phyloP scores from a whole-genome alignment of 306 rosid species.

The Vigna mungo region DNA sequence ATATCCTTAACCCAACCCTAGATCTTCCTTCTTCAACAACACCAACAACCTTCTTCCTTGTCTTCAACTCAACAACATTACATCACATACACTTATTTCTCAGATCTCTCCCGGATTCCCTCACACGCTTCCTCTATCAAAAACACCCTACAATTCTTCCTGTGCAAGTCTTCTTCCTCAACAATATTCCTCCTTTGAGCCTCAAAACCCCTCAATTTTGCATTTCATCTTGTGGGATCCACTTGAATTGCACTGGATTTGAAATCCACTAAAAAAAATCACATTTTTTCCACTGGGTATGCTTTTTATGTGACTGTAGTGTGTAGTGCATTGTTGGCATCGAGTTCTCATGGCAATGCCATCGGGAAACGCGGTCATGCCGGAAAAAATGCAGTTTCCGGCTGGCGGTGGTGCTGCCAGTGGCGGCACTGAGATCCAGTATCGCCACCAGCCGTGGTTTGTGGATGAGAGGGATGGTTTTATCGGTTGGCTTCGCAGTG shows the following conservation, averaged over 20 bases:
- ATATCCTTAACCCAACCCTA: constrained; percentile 27
- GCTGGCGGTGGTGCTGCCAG: constrained; percentile 28
- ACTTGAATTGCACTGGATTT: constrained; percentile 10
- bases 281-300: constrained; percentile 42
- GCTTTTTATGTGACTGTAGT: constrained; percentile 54
- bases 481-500: constrained; percentile 79
- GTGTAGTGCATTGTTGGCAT: constrained; percentile 42
- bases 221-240: neutral
- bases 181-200: neutral
- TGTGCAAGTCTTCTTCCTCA: neutral
- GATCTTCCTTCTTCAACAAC: constrained; percentile 29
- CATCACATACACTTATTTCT: constrained; percentile 13
- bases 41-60: neutral
- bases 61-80: constrained; percentile 15
- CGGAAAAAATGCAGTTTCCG: constrained; percentile 68
- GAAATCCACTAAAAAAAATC: neutral
- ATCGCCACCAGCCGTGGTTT: constrained; percentile 77
- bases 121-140: neutral
- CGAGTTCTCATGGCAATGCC: constrained; percentile 81
- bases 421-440: constrained; percentile 60
- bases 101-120: constrained; percentile 4
- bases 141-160: neutral
- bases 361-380: constrained; percentile 63
- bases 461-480: constrained; percentile 86
- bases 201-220: neutral